Base-by-base conservation (phyloP, 169 alveolate species). In the Neospora caninum region DNA sequence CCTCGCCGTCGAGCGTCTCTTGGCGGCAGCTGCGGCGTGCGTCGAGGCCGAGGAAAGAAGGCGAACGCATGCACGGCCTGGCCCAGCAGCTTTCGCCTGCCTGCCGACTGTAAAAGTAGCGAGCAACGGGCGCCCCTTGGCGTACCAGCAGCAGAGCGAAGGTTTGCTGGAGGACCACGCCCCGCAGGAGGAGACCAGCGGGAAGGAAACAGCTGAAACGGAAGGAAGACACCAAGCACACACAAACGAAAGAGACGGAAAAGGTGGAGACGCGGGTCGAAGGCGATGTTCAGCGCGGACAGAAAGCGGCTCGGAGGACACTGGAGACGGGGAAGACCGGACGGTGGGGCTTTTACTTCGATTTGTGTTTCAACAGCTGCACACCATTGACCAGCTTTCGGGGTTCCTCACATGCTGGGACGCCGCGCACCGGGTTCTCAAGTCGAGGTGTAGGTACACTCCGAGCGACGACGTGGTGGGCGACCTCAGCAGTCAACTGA, bases 361-460 rank as follows among this genome's bases (percentile, higher is more conserved):
- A 2, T 73, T 31, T 20, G 13, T 36, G 7, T 73, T 73, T n/a
- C 39, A 73, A n/a, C 31, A 73, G 25, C 84, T 73, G 84, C 84
- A 73, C 45, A 16, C 10, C 84, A 20, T 73, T n/a, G 49, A 73
- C 39, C 39, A 2, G 20, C 25, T 22, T 1, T 22, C 45, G 49
- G 84, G 84, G 27, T 73, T 73, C 84, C 42, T 73, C 45, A 31
- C 45, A 0, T 73, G 84, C 84, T 73, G 84, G 84, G 84, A 22
- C 25, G 84, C 84, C 16, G 84, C 45, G 39, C 42, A 34, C 84
- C 45, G 49, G 27, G 84, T 36, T 22, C 45, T 73, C 39, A 73
- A 36, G 39, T 73, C 27, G 49, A 1, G 84, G 84, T n/a, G 84
- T n/a, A 18, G 9, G 25, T 73, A 73, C 84, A 73, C 84, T 13